A percentile compares a stretch with the other conserved stretches of the same genome.
Conservation (phyloP, 2,329 filamentous ascomycete genomes). For the Rutstroemia sp. region DNA sequence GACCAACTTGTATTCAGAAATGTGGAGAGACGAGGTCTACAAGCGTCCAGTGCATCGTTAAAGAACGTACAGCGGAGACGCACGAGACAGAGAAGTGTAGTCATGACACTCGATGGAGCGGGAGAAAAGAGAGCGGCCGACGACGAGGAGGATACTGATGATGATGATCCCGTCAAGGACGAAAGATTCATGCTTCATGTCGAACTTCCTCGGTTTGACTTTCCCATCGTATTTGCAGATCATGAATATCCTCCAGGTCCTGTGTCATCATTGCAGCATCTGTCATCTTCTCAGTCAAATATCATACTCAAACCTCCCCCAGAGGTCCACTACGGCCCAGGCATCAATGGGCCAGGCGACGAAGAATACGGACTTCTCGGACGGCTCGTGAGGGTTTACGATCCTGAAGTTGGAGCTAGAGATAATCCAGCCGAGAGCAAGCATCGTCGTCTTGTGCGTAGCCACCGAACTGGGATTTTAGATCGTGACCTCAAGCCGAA, state of each 20-base stretch:
- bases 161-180: conserved; percentile 32
- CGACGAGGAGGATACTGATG: conserved; percentile 33
- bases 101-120: conserved; percentile 28
- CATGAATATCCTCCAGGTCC: conserved; percentile 84
- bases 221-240: conserved; percentile 90
- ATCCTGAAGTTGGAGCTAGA: conserved; percentile 80
- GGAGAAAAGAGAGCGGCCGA: conserved; percentile 27
- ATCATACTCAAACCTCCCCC: conserved; percentile 72
- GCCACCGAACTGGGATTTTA: conserved; percentile 81
- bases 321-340: conserved; percentile 83
- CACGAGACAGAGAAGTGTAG: conserved; percentile 26
- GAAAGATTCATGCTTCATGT: conserved; percentile 77
- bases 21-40: conserved; percentile 68
- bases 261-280: conserved; percentile 65
- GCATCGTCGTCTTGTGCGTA: conserved; percentile 84
- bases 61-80: conserved; percentile 48
- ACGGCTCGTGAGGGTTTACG: conserved; percentile 77
- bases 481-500: conserved; percentile 96
- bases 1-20: conserved; percentile 90
- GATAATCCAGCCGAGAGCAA: conserved; percentile 96
- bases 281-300: conserved; percentile 56
- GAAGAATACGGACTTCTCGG: conserved; percentile 41
- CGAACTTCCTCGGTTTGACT: conserved; percentile 90
- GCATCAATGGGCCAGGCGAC: conserved; percentile 65
- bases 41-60: conserved; percentile 56